phyloP scores from a whole-genome alignment of 2,329 filamentous ascomycete species.

The Colletotrichum siamense region DNA sequence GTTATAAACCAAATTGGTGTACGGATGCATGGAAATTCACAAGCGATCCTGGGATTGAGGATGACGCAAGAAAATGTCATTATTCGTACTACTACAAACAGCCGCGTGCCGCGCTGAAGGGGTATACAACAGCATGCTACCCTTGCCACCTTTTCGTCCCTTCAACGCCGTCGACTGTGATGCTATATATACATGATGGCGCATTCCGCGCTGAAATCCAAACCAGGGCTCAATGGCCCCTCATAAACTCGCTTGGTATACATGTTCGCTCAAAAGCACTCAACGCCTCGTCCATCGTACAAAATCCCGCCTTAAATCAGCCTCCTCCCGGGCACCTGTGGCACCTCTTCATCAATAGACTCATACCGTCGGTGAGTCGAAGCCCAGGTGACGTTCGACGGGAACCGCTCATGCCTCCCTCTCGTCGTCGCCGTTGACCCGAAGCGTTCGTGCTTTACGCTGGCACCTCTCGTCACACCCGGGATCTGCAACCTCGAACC shows the following conservation, averaged over 20 bases:
- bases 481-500: slow-evolving; percentile 10
- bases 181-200: background rate
- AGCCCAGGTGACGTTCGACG: background rate
- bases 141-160: background rate
- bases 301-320: background rate
- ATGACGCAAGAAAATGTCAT: slow-evolving; percentile 1
- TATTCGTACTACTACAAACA: slow-evolving; percentile 15
- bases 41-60: background rate
- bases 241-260: background rate
- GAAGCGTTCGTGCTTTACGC: background rate
- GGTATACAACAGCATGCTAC: slow-evolving; percentile 8
- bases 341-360: background rate
- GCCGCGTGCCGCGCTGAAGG: slow-evolving; percentile 2
- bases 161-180: background rate
- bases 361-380: background rate
- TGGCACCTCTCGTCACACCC: background rate
- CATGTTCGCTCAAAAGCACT: background rate
- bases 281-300: background rate
- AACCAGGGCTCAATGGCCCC: background rate
- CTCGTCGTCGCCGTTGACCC: background rate
- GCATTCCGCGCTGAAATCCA: background rate
- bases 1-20: background rate
- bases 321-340: background rate
- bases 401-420: background rate
- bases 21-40: background rate